Evolutionary conservation across 257 asterid genomes (phyloP), one percentile per base, ranked within the genome.

Genomic region (Ilex asprella): DNA sequence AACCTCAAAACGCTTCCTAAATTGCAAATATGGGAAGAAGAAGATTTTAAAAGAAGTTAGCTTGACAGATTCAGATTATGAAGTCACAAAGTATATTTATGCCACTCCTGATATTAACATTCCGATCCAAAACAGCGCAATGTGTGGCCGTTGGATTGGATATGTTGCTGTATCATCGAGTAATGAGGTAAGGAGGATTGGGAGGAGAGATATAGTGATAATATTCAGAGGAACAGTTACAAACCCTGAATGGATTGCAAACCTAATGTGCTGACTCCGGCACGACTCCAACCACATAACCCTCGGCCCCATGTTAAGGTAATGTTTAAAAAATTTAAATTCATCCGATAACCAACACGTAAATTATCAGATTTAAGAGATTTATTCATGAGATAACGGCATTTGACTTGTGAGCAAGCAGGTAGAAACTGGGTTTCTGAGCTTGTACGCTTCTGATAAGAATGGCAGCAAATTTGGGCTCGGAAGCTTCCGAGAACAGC

Each of bases 191-290:
- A 50, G 44, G 30, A 59, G 27, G 2, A 68, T 86, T 0, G 89
- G 95, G 1, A 68, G 95, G 56, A 68, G 95, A 30, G 95, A 86
- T 69, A 63, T 86, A 46, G 56, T 86, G 2, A 55, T 86, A 51
- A 76, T 85, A 4, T 83, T 86, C 56, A 69, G 95, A 2, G 95
- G 95, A 1, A 86, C 89, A 0, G 72, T 81, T 13, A 86, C 95
- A 0, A 76, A 47, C 16, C 70, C 74, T 0, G 91, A 83, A 70
- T 86, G 95, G 95, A 32, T 80, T 14, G 87, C 91, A 0, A 86
- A 86, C 50, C 32, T 86, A 29, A 86, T 75, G 88, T 84, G 91
- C 35, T 86, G 14, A 68, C 82, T 0, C 84, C 78, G 5, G 89
- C 95, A 1, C 77, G 68, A 1, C 78, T 86, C 39, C 81, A 86